Conservation (phyloP, 495 filamentous ascomycete genomes). For the Penicillium bovifimosum region DNA sequence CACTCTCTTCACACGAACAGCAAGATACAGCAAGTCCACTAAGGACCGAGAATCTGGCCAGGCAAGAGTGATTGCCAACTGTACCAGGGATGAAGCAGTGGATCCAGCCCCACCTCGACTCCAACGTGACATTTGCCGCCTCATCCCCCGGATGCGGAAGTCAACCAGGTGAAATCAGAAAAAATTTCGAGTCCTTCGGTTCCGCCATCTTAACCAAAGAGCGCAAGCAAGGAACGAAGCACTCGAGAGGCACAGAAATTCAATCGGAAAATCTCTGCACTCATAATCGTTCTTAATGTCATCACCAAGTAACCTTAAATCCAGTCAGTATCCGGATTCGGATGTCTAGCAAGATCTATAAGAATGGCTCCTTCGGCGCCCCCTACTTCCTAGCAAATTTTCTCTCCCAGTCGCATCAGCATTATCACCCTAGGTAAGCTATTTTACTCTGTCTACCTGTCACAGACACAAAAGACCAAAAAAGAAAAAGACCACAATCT, state of each 20-base stretch:
- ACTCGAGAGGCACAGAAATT: not conserved
- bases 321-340: slow-evolving; percentile 21
- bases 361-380: slow-evolving; percentile 13
- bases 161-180: slow-evolving; percentile 5
- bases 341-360: slow-evolving; percentile 19
- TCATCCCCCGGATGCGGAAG: slow-evolving; percentile 27
- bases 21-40: not conserved
- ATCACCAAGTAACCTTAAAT: slow-evolving; percentile 14
- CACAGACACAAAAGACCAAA: not conserved
- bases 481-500: not conserved
- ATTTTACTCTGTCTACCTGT: not conserved
- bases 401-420: slow-evolving; percentile 9
- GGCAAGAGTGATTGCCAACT: not conserved
- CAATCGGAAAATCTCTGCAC: slow-evolving; percentile 5
- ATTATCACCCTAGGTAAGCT: slow-evolving; percentile 10
- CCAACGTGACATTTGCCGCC: slow-evolving; percentile 18
- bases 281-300: slow-evolving; percentile 7
- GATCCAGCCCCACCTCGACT: slow-evolving; percentile 1
- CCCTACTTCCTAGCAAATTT: not conserved
- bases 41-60: not conserved
- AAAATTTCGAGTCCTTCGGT: too few species aligned
- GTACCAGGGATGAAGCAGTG: slow-evolving; percentile 4
- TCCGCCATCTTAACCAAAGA: slow-evolving; percentile 5
- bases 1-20: not conserved
- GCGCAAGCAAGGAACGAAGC: slow-evolving; percentile 8